These are phyloP conservation scores for Globisporangium nagaii DNA, from an alignment of 352 stramenopile genomes.

Conservation along the genomic window DNA sequence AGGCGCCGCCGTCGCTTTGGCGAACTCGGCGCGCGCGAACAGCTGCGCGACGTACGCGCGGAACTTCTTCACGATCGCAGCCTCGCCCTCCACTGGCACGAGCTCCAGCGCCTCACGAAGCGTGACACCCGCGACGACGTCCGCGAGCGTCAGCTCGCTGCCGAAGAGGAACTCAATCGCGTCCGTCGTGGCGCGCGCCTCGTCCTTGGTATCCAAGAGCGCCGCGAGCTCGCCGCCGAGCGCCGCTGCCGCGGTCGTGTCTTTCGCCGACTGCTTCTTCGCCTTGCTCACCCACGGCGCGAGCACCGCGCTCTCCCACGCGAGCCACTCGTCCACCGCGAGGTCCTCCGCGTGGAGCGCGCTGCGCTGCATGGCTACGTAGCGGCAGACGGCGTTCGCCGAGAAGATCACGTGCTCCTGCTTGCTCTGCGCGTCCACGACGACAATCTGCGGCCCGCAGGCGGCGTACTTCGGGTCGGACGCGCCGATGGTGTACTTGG, in stretches of 20 bases:
- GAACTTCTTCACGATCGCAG: constrained; percentile 45
- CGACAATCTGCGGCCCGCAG: constrained; percentile 48
- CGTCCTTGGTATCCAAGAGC: constrained; percentile 58
- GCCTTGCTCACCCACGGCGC: constrained; percentile 47
- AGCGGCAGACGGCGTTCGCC: constrained; percentile 75
- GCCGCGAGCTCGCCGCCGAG: constrained; percentile 30
- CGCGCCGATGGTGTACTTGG: constrained; percentile 40
- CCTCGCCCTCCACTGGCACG: constrained; percentile 39
- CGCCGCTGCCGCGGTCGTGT: constrained; percentile 2
- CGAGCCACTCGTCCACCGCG: constrained; percentile 77
- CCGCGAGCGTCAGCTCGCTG: constrained; percentile 54
- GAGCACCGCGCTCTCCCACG: constrained; percentile 73
- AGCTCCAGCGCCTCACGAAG: constrained; percentile 57
- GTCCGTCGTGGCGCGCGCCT: constrained; percentile 36
- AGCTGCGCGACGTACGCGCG: constrained; percentile 65
- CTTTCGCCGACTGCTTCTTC: constrained; percentile 34
- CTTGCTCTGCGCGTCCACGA: constrained; percentile 13
- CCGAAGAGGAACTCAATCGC: constrained; percentile 62
- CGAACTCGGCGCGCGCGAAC: constrained; percentile 40
- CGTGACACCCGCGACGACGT: constrained; percentile 68
- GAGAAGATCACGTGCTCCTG: constrained; percentile 52
- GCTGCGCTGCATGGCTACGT: constrained; percentile 33
- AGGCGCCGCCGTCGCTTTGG: constrained; percentile 31
- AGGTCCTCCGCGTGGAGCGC: constrained; percentile 65
- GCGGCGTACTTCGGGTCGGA: constrained; percentile 54